A percentile compares a stretch with the other conserved stretches of the same genome.
Conservation (phyloP, 177 flowering plant species). For the Vitis hybrid region DNA sequence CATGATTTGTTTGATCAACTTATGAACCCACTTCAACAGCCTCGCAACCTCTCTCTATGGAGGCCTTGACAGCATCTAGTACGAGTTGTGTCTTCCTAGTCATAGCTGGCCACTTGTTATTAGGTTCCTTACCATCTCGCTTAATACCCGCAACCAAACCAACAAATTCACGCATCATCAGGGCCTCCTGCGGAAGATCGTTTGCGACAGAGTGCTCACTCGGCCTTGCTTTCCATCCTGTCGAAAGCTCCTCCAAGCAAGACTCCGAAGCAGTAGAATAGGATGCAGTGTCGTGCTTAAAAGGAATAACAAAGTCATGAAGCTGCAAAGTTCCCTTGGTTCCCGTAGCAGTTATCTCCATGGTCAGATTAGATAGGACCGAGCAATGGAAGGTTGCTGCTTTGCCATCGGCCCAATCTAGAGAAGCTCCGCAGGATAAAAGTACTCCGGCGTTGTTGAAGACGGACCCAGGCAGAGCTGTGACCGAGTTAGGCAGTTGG, state of each 20-base stretch:
- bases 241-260: slow-evolving; percentile 39
- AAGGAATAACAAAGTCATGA: slow-evolving; percentile 64
- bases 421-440: slow-evolving; percentile 63
- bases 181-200: slow-evolving; percentile 83
- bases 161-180: slow-evolving; percentile 76
- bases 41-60: slow-evolving; percentile 50
- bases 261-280: slow-evolving; percentile 33
- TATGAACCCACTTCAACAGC: slow-evolving; percentile 32
- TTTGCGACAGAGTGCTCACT: slow-evolving; percentile 39
- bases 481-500: slow-evolving; percentile 67
- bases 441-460: slow-evolving; percentile 66
- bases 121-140: slow-evolving; percentile 44
- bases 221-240: slow-evolving; percentile 51
- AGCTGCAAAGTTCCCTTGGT: slow-evolving; percentile 58
- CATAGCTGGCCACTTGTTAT: slow-evolving; percentile 56
- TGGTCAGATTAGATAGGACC: slow-evolving; percentile 56
- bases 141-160: slow-evolving; percentile 48
- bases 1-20: neutral
- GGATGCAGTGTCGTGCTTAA: slow-evolving; percentile 44
- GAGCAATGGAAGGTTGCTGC: slow-evolving; percentile 77
- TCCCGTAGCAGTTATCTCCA: slow-evolving; percentile 65
- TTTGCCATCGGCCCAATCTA: slow-evolving; percentile 74
- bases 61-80: slow-evolving; percentile 62
- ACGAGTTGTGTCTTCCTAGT: slow-evolving; percentile 69
- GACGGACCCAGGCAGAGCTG: slow-evolving; percentile 49